Conservation (phyloP, 1,139 yeast species). For the Yamadazyma diospyri region DNA sequence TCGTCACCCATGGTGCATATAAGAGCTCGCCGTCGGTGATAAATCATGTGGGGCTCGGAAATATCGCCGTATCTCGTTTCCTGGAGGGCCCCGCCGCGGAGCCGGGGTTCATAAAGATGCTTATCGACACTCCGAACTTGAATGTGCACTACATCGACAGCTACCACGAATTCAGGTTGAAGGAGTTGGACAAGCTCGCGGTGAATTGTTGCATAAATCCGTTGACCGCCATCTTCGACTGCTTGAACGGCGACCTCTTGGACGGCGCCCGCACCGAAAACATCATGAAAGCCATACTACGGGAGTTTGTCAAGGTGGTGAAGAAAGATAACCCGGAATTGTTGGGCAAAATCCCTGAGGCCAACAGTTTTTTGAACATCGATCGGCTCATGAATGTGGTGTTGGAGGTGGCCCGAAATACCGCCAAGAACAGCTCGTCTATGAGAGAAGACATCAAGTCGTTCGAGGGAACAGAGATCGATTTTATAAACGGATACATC, state of each 20-base stretch:
- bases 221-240: conserved; percentile 62
- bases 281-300: conserved; percentile 37
- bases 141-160: conserved; percentile 39
- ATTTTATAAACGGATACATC: conserved; percentile 75
- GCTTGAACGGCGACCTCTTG: conserved; percentile 68
- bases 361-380: conserved; percentile 34
- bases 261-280: conserved; percentile 27
- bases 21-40: conserved; percentile 39
- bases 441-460: conserved; percentile 80
- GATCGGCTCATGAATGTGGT: conserved; percentile 47
- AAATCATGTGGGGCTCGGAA: conserved; percentile 71
- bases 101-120: conserved; percentile 30
- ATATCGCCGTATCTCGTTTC: conserved; percentile 38
- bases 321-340: conserved; percentile 33
- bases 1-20: conserved; percentile 79
- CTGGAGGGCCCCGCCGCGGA: conserved; percentile 1
- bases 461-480: conserved; percentile 67
- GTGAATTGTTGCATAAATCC: conserved; percentile 78
- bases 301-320: conserved; percentile 45
- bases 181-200: conserved; percentile 73
- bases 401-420: conserved; percentile 39
- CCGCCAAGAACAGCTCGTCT: conserved; percentile 68
- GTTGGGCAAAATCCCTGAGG: conserved; percentile 27
- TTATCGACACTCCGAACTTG: conserved; percentile 32
- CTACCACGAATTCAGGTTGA: conserved; percentile 53